Evolutionary conservation across 768 basidiomycete genomes (phyloP), one percentile per base, ranked within the genome.

Genomic region (button mushroom (Agaricus bisporus)): DNA sequence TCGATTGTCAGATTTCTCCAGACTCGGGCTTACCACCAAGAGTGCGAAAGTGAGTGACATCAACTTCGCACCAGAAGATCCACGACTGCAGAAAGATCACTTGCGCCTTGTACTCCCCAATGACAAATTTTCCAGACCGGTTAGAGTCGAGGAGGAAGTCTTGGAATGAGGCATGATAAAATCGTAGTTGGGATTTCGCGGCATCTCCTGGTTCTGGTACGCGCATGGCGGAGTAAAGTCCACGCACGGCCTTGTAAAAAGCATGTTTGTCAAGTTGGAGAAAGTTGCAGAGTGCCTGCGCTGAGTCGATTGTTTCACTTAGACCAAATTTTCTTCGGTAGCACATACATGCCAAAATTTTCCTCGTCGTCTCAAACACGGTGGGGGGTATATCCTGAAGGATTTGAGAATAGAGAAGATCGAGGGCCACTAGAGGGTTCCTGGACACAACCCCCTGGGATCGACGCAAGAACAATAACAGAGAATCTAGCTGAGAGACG

Each of bases 151-250:
- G 25, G 3, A 51, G 42, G 14, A 22, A 51, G 32, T 45, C 51
- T 20, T 51, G n/a, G 41, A 51, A 51, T 22, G 51, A 51, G 1
- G 42, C 29, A 26, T 51, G 51, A 45, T 51, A 35, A 20, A 51
- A 44, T 5, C 8, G 11, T 7, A 45, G 18, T 12, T 8, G 14
- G 6, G 25, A 20, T 22, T 7, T n/a, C 12, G n/a, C 22, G 11
- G 48, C 48, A 8, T 25, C 12, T 12, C n/a, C 48, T 3, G 48
- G 48, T 26, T n/a, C 11, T 1, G 48, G 48, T 2, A 39, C 12
- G 18, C 25, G 25, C 22, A 39, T 22, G 5, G 39, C 48, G 3
- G 48, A 49, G 22, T 41, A 22, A 10, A 49, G 48, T 28, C 20
- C 20, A 15, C 48, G 51, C 6, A 44, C 15, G 15, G 51, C 42